A percentile compares a stretch with the other conserved stretches of the same genome.
phyloP scores from a whole-genome alignment of 164 flowering plant genomes.

The Cinnamomum chago region DNA sequence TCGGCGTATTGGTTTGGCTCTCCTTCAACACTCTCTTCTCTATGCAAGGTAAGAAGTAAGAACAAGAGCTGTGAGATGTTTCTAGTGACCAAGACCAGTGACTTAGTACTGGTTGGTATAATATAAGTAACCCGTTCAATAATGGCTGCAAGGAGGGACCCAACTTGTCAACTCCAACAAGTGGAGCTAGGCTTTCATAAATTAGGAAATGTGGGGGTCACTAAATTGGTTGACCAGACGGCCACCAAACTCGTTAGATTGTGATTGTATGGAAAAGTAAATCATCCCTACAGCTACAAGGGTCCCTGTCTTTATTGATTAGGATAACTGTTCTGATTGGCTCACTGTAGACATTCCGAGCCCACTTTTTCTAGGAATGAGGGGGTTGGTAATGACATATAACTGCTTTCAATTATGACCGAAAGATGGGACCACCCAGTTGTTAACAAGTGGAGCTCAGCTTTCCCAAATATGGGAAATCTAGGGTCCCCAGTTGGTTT shows the following conservation, averaged over 20 bases:
- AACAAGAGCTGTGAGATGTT: too few relatives aligned
- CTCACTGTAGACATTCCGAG: too few relatives aligned
- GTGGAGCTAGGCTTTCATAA: not conserved
- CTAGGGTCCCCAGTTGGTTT: too few relatives aligned
- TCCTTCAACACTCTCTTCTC: conserved; percentile 25
- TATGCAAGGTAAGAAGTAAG: conserved; percentile 1
- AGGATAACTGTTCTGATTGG: not conserved
- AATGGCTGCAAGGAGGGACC: not conserved
- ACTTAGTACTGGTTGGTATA: not conserved
- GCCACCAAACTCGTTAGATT: not conserved
- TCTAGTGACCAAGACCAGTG: not conserved
- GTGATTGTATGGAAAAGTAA: not conserved
- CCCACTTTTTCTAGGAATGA: too few relatives aligned
- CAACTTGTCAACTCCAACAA: not conserved
- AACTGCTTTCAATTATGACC: too few relatives aligned
- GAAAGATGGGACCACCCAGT: not conserved
- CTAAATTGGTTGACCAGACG: too few relatives aligned
- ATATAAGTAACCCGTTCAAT: not conserved
- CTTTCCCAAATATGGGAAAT: too few relatives aligned
- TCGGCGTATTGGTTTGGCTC: conserved; percentile 22
- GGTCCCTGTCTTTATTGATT: not conserved
- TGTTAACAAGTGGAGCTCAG: not conserved
- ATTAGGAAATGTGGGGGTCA: not conserved
- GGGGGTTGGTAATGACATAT: too few relatives aligned
- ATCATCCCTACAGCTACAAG: not conserved